Base-by-base conservation (phyloP, 2,329 filamentous ascomycete species). In the Paraphaeosphaeria sporulosa region DNA sequence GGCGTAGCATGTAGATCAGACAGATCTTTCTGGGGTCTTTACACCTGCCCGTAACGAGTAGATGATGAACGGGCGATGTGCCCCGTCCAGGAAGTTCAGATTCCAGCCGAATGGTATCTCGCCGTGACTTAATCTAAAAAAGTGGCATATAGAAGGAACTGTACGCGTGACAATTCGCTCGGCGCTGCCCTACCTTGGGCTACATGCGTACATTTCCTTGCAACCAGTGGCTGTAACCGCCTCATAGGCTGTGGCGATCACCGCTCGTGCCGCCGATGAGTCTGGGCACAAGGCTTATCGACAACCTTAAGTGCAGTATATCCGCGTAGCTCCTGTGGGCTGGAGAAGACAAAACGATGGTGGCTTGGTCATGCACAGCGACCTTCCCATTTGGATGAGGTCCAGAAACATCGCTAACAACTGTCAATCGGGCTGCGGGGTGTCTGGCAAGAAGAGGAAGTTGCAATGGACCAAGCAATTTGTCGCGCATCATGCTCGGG, bases 1-100 rank as follows among this genome's bases (percentile, higher is more conserved):
- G 34, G 51, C 43, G 46, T 36, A 34, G 47, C 10, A 34, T 30
- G 36, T n/a, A 19, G n/a, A 36, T 46, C 55, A 53, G 42, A 43
- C 38, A 43, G 38, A 27, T 52, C 48, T 25, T 56, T 36, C 59
- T 47, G 51, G 46, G 13, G 46, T 52, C 43, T 57, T 61, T 55
- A 59, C 68, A 74, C 71, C 72, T 74, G 69, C 71, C 72, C 40
- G 60, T 68, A 65, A 61, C 36, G 68, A 66, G 58, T 56, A 69
- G 67, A 71, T 58, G 59, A 60, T 57, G 34, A 27, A 59, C 71
- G 68, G 71, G 54, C 63, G 64, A 64, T 62, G 62, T 52, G 50
- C 58, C 67, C 66, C 59, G 59, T 64, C 65, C 57, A 55, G 69
- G 70, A 68, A 70, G 68, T 62, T 71, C 62, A 32, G 27, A 36